A percentile compares a stretch with the other conserved stretches of the same genome.
Evolutionary conservation across 805 yeast species (phyloP).

Genomic region (Pichia rugopelliculosa): DNA sequence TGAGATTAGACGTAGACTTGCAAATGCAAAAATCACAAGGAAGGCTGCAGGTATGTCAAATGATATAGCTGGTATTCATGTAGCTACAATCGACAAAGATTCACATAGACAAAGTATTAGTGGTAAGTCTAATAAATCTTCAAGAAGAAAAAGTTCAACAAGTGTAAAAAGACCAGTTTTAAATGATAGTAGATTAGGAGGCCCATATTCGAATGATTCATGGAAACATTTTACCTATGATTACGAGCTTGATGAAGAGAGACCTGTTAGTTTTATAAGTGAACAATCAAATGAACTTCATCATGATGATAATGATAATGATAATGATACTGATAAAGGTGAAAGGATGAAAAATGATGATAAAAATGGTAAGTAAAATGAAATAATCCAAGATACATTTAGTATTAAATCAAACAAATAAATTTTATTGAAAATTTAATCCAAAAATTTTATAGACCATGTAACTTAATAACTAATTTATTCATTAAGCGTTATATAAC

Average conservation of each 20-base stretch:
- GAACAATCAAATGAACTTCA: constrained; percentile 1
- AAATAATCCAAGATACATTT: too few relatives aligned
- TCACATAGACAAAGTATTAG: constrained; percentile 1
- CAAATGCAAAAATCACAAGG: constrained; percentile 33
- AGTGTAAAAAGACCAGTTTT: background rate
- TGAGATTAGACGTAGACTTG: constrained; percentile 28
- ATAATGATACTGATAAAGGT: background rate
- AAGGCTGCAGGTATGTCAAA: constrained; percentile 38
- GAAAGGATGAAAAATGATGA: background rate
- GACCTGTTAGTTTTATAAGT: constrained; percentile 15
- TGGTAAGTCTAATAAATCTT: background rate
- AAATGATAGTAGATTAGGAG: constrained; percentile 7
- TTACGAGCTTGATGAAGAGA: constrained; percentile 14
- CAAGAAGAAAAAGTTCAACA: background rate
- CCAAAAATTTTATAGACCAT: background rate
- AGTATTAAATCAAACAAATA: too few relatives aligned
- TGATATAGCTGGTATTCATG: constrained; percentile 38
- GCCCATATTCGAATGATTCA: constrained; percentile 8
- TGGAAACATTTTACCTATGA: constrained; percentile 15
- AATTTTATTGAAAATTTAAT: too few relatives aligned
- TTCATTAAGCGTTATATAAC: background rate
- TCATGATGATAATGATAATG: background rate
- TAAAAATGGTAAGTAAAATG: background rate
- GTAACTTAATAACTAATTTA: background rate
- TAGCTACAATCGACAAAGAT: constrained; percentile 8